phyloP scores from a whole-genome alignment of 805 yeast species.

The Isabelozyma gotoi region DNA sequence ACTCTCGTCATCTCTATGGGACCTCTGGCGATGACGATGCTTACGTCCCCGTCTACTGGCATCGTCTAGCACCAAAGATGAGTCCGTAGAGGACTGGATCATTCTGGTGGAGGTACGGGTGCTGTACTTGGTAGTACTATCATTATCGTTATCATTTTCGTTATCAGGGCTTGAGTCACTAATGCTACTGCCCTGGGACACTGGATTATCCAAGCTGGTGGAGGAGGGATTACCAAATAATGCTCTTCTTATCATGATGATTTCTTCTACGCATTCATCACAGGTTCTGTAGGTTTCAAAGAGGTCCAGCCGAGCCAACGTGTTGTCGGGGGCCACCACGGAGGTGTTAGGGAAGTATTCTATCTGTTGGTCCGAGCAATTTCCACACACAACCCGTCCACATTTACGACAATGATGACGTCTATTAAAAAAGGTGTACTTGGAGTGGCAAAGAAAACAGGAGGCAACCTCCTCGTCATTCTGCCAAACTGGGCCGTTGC shows the following conservation, averaged over 20 bases:
- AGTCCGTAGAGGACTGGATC: conserved; percentile 18
- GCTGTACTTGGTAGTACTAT: conserved; percentile 18
- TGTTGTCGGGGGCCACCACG: conserved; percentile 55
- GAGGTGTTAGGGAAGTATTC: conserved; percentile 59
- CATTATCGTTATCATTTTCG: conserved; percentile 7
- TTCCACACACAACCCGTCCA: conserved; percentile 75
- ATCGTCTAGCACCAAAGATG: conserved; percentile 11
- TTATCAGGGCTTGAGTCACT: background rate
- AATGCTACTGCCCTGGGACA: background rate
- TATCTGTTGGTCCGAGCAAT: conserved; percentile 56
- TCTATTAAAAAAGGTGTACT: conserved; percentile 62
- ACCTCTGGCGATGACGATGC: conserved; percentile 4
- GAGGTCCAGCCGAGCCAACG: conserved; percentile 47
- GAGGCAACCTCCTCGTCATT: conserved; percentile 51
- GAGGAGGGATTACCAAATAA: conserved; percentile 17
- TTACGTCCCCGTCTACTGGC: conserved; percentile 4
- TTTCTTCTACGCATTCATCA: conserved; percentile 66
- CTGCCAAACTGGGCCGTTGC: conserved; percentile 60
- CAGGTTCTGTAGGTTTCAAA: conserved; percentile 71
- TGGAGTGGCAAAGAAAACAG: conserved; percentile 56
- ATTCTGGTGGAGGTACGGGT: conserved; percentile 16
- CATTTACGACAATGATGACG: conserved; percentile 84
- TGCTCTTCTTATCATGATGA: conserved; percentile 48
- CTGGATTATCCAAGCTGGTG: background rate
- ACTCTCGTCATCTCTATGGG: conserved; percentile 19